These are phyloP conservation scores for Piper betle DNA, from an alignment of 164 flowering plant species.

Conservation along the genomic window DNA sequence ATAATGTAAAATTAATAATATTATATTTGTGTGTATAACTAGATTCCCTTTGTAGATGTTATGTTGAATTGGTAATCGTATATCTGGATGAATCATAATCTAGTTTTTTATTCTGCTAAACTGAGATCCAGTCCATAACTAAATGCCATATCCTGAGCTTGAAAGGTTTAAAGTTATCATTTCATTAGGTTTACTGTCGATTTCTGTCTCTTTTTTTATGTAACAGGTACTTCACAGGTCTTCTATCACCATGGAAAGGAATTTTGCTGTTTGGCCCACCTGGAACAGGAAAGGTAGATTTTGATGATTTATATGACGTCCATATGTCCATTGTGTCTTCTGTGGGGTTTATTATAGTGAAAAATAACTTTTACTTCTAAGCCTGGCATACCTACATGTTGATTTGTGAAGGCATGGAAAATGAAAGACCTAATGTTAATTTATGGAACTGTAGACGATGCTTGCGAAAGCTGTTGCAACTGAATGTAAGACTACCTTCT, in stretches of 20 bases:
- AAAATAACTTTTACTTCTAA: too few relatives aligned
- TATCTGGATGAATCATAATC: too few relatives aligned
- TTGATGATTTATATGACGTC: conserved; percentile 1
- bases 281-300: conserved; percentile 89
- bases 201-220: neutral
- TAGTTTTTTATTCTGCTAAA: too few relatives aligned
- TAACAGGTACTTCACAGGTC: conserved; percentile 86
- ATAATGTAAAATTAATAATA: too few relatives aligned
- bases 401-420: too few relatives aligned
- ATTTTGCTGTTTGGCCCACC: conserved; percentile 98
- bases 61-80: too few relatives aligned
- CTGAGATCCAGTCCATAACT: too few relatives aligned
- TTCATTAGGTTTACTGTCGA: neutral
- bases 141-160: too few relatives aligned
- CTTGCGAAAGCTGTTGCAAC: conserved; percentile 99
- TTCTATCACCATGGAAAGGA: conserved; percentile 97
- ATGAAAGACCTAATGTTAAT: neutral
- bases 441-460: conserved; percentile 66
- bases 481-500: conserved; percentile 96
- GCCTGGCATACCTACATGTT: too few relatives aligned
- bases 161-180: neutral
- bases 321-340: too few relatives aligned
- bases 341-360: neutral
- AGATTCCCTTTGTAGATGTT: too few relatives aligned
- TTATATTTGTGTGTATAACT: too few relatives aligned